Conservation (phyloP, 768 basidiomycete genomes). For the Phylloporus sp. region DNA sequence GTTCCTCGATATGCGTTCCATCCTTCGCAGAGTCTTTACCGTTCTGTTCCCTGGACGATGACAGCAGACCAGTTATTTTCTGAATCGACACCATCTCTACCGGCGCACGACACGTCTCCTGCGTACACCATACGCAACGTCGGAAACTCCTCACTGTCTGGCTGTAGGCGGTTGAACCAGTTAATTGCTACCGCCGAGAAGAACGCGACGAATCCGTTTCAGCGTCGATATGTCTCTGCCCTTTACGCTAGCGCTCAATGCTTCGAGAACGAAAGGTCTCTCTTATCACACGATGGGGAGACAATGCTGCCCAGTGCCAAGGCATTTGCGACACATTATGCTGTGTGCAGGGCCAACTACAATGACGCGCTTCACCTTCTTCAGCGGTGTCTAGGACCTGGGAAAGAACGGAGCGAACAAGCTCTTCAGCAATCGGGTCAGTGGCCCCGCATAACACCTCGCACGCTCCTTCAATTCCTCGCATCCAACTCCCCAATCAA, state of each 20-base stretch:
- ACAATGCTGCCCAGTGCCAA: background rate
- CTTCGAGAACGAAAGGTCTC: conserved; percentile 1
- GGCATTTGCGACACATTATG: conserved; percentile 1
- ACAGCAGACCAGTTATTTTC: background rate
- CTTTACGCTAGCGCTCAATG: background rate
- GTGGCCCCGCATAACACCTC: conserved; percentile 35
- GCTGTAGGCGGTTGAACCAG: background rate
- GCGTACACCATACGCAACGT: background rate
- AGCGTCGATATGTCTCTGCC: background rate
- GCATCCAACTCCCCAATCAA: conserved; percentile 14
- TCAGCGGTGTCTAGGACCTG: no score
- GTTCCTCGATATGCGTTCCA: background rate
- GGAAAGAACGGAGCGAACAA: no score
- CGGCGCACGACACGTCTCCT: background rate
- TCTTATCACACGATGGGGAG: background rate
- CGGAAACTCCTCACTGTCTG: background rate
- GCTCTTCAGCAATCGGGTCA: conserved; percentile 16
- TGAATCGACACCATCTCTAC: background rate
- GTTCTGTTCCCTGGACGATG: background rate
- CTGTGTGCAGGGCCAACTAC: background rate
- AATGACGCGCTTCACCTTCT: background rate
- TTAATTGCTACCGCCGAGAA: background rate
- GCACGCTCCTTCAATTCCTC: conserved; percentile 27
- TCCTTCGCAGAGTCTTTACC: background rate
- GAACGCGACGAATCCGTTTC: background rate